Evolutionary conservation across 257 asterid species (phyloP).

Genomic region (Phtheirospermum japonicum): DNA sequence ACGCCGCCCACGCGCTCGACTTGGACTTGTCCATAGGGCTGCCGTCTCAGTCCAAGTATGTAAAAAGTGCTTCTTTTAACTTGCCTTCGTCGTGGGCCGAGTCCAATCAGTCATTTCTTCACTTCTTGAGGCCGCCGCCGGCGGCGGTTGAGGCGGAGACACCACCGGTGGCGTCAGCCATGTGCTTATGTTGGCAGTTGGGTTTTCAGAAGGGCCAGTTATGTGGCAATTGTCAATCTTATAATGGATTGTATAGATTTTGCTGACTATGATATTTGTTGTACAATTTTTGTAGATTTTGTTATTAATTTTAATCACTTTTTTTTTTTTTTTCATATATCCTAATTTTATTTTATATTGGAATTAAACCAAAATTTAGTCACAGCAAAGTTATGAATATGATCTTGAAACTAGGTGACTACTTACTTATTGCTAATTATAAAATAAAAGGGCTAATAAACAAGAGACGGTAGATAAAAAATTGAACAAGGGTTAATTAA

Average conservation of each 20-base stretch:
- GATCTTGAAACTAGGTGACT: slow-evolving; percentile 19
- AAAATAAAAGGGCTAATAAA: too few relatives aligned
- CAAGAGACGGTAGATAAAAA: too few relatives aligned
- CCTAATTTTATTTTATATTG: not conserved
- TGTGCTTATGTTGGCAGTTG: slow-evolving; percentile 63
- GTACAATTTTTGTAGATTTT: slow-evolving; percentile 25
- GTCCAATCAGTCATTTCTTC: slow-evolving; percentile 29
- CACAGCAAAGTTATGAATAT: slow-evolving; percentile 21
- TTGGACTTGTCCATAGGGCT: slow-evolving; percentile 73
- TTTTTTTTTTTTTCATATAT: not conserved
- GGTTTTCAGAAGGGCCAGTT: slow-evolving; percentile 44
- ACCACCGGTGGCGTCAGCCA: slow-evolving; percentile 25
- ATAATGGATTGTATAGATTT: slow-evolving; percentile 39
- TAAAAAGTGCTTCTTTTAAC: slow-evolving; percentile 32
- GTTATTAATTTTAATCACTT: slow-evolving; percentile 15
- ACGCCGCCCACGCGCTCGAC: slow-evolving; percentile 30
- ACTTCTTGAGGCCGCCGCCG: slow-evolving; percentile 34
- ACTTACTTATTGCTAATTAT: too few relatives aligned
- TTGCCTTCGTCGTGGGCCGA: slow-evolving; percentile 31
- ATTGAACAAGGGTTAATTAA: too few relatives aligned
- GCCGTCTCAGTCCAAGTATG: slow-evolving; percentile 37
- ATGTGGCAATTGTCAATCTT: slow-evolving; percentile 54
- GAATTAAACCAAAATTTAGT: slow-evolving; percentile 19
- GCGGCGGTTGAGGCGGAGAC: not conserved
- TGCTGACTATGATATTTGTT: slow-evolving; percentile 22